Base-by-base conservation (phyloP, 1,139 yeast species). In the Williopsis jadinii region DNA sequence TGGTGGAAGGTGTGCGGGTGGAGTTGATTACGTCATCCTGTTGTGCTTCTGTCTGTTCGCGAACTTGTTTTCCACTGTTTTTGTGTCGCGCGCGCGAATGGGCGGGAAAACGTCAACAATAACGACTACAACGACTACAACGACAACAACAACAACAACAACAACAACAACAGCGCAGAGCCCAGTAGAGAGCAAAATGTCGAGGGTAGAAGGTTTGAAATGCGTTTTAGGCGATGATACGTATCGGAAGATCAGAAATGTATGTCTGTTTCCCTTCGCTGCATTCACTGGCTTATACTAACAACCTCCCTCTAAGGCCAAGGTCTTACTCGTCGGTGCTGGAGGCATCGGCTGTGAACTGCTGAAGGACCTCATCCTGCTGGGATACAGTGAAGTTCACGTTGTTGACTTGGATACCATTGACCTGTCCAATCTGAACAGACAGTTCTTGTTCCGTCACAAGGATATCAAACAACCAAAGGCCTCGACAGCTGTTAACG, bases 271-370 rank as follows among this genome's bases (percentile, higher is more conserved):
- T 30, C 15, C 30, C 28, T 12, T n/a, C 28, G 26, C n/a, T 6
- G n/a, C 12, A 11, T 8, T 11, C 28, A 15, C 30, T 1, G 26
- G 28, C 11, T 15, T 10, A 5, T 34, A 31, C 37, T 41, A 36
- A 38, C 41, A 30, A 30, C 26, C n/a, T 37, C n/a, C 26, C 12
- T 11, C 14, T 24, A 4, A 47, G 50, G 35, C 84, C n/a, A 80
- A 73, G 47, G 88, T 92, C 15, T 67, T 94, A 37, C 70, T 94
- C 67, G 96, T 94, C 1, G 98, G 99, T 4, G 97, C 98, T 1
- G 99, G 99, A 28, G 99, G 99, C n/a, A 90, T 94, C 50, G 99
- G 99, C 5, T 94, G 97, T 61, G 99, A 94, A 61, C 67, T 94
- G 34, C 68, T 94, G 45, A 94, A 94, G 59, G 86, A 94, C 57